Evolutionary conservation across 169 alveolate species (phyloP).

Genomic region (Besnoitia besnoiti): DNA sequence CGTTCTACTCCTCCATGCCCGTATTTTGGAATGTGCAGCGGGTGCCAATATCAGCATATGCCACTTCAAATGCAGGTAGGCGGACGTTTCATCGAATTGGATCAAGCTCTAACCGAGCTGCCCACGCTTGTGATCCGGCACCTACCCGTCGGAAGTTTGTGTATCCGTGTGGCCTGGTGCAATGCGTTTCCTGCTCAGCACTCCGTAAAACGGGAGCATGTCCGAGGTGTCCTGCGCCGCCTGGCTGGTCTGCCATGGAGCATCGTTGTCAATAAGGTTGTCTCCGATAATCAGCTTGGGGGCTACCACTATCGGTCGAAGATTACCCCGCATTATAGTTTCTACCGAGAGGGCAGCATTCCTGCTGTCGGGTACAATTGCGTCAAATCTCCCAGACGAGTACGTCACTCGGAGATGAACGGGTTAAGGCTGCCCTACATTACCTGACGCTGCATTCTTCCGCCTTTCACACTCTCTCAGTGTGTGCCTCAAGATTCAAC

Average conservation of each 20-base stretch:
- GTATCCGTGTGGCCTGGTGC: background rate
- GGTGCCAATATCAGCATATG: slow-evolving; percentile 57
- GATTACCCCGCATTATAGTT: slow-evolving; percentile 27
- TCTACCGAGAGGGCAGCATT: background rate
- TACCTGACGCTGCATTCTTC: too few relatives aligned
- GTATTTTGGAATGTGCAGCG: slow-evolving; percentile 1
- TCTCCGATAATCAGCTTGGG: background rate
- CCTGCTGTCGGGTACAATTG: slow-evolving; percentile 19
- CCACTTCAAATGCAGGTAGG: background rate
- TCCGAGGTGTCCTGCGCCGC: background rate
- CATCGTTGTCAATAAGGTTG: background rate
- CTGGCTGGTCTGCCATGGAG: background rate
- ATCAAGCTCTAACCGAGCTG: background rate
- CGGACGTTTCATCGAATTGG: background rate
- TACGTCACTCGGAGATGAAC: too few relatives aligned
- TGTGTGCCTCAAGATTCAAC: too few relatives aligned
- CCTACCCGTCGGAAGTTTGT: too few relatives aligned
- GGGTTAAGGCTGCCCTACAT: too few relatives aligned
- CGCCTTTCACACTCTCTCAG: too few relatives aligned
- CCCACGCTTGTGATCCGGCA: background rate
- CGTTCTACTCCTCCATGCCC: slow-evolving; percentile 1
- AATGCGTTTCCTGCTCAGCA: background rate
- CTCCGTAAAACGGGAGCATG: background rate
- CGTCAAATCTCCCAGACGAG: background rate
- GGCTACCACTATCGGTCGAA: slow-evolving; percentile 34